Evolutionary conservation across 768 basidiomycete species (phyloP).

Genomic region (Xanthoconium purpureum): DNA sequence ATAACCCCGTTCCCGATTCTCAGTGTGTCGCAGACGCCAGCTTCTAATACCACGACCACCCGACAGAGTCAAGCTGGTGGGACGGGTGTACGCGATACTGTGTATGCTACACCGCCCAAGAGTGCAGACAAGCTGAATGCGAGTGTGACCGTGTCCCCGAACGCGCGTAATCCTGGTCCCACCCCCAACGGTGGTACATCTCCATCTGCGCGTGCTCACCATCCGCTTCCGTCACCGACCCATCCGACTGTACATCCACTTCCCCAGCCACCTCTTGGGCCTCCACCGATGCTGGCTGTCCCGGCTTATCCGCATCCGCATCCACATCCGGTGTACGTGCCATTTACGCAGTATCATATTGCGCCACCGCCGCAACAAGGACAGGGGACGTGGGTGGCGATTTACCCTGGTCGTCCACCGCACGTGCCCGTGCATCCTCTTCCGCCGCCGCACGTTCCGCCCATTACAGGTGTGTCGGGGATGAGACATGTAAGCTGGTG

Average conservation of each 20-base stretch:
- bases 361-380: slow-evolving; percentile 13
- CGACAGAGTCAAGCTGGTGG: background rate
- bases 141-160: slow-evolving; percentile 4
- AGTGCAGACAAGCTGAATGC: slow-evolving; percentile 8
- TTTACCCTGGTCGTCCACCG: slow-evolving; percentile 20
- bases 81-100: background rate
- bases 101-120: background rate
- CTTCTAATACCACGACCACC: background rate
- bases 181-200: slow-evolving; percentile 1
- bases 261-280: slow-evolving; percentile 3
- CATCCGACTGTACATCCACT: slow-evolving; percentile 12
- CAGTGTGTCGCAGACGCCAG: slow-evolving; percentile 4
- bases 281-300: slow-evolving; percentile 16
- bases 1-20: slow-evolving; percentile 23
- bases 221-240: slow-evolving; percentile 12
- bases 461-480: slow-evolving; percentile 23
- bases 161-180: background rate
- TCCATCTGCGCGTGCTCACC: background rate
- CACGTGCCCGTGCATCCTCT: slow-evolving; percentile 18
- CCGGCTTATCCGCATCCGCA: slow-evolving; percentile 13
- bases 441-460: slow-evolving; percentile 8
- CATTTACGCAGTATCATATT: slow-evolving; percentile 20
- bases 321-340: slow-evolving; percentile 21
- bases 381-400: slow-evolving; percentile 23
- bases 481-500: slow-evolving; percentile 28